Evolutionary conservation across 352 stramenopile genomes (phyloP).

Genomic region (Phytophthora citrophthora): DNA sequence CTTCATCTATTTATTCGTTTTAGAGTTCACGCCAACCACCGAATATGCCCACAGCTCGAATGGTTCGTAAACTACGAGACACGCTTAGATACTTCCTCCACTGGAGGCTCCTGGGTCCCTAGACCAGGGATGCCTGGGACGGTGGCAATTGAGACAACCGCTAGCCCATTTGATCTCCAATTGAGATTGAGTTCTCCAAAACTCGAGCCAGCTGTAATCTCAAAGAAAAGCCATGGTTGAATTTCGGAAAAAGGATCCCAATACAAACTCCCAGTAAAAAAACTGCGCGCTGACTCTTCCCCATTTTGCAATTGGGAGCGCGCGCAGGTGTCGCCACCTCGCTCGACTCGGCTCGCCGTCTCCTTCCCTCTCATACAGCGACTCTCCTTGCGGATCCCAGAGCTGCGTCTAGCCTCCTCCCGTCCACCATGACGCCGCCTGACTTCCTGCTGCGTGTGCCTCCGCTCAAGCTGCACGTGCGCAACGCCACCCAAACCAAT

Average conservation of each 20-base stretch:
- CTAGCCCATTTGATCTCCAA: not conserved
- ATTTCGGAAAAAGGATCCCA: slow-evolving; percentile 6
- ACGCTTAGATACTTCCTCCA: not conserved
- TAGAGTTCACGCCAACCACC: not conserved
- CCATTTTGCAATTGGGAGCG: slow-evolving; percentile 1
- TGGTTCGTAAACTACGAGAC: not conserved
- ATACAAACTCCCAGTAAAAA: slow-evolving; percentile 13
- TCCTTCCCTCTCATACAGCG: slow-evolving; percentile 14
- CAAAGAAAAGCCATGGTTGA: slow-evolving; percentile 15
- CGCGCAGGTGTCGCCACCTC: slow-evolving; percentile 19
- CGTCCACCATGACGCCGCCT: slow-evolving; percentile 38
- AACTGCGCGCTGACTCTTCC: slow-evolving; percentile 27
- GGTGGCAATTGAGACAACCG: slow-evolving; percentile 2
- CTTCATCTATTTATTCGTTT: too few relatives aligned
- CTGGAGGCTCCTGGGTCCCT: too few relatives aligned
- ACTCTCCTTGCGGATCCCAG: slow-evolving; percentile 18
- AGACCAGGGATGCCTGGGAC: not conserved
- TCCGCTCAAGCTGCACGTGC: slow-evolving; percentile 67
- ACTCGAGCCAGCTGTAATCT: not conserved
- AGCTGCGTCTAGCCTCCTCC: not conserved
- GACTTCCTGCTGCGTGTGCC: slow-evolving; percentile 51
- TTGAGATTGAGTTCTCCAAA: not conserved
- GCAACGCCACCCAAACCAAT: slow-evolving; percentile 62
- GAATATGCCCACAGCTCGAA: not conserved
- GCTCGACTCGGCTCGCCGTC: slow-evolving; percentile 1